Evolutionary conservation across 2,329 filamentous ascomycete species (phyloP).

Genomic region (Penicillium sp.): DNA sequence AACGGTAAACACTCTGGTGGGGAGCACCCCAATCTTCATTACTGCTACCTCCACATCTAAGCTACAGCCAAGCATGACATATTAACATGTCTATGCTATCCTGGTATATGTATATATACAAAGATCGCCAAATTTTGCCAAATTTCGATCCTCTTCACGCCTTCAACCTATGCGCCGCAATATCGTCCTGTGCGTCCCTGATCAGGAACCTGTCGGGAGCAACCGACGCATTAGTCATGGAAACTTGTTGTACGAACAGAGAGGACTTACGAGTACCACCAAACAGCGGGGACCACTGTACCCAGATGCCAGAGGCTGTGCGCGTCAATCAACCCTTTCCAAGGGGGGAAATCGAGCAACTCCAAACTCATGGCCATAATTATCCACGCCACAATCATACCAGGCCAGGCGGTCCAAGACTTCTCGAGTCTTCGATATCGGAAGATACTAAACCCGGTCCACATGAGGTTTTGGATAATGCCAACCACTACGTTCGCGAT

Average conservation of each 20-base stretch:
- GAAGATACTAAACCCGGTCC: constrained; percentile 77
- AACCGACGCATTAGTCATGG: constrained; percentile 9
- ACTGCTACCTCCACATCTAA: not conserved
- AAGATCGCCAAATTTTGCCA: not conserved
- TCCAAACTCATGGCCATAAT: constrained; percentile 93
- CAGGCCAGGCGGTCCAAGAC: constrained; percentile 84
- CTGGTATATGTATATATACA: not conserved
- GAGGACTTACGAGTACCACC: constrained; percentile 87
- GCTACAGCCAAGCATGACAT: not conserved
- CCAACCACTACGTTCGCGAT: constrained; percentile 84
- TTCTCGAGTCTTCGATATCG: constrained; percentile 69
- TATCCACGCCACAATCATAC: constrained; percentile 87
- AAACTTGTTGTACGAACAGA: not conserved
- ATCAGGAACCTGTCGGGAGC: constrained; percentile 68
- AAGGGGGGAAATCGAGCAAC: constrained; percentile 86
- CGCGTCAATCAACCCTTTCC: constrained; percentile 79
- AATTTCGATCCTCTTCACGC: constrained; percentile 41
- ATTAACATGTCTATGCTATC: not conserved
- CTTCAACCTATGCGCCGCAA: constrained; percentile 71
- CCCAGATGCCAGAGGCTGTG: constrained; percentile 95
- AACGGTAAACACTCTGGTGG: not conserved
- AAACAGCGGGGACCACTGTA: constrained; percentile 79
- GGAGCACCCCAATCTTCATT: not conserved
- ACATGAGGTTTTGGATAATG: constrained; percentile 74
- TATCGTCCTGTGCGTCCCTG: constrained; percentile 79